Percentiles rank a stretch among this genome's conserved stretches.
Evolutionary conservation across 768 basidiomycete genomes (phyloP).

Genomic region (Boletus tomentosulus): DNA sequence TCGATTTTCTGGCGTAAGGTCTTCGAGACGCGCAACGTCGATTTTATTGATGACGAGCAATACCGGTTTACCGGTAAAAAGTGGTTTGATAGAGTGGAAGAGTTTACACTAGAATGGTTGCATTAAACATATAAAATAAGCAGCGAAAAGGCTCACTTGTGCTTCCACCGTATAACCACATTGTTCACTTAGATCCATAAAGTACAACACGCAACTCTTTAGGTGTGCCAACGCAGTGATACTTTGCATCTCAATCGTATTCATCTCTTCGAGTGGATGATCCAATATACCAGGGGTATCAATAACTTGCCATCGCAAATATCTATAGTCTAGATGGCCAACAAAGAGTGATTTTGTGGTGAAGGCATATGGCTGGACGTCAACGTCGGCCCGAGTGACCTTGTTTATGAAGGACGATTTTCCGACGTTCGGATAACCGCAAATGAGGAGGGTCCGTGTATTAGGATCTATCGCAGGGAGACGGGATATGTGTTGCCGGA

Average conservation of each 20-base stretch:
- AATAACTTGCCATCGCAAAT: conserved; percentile 99
- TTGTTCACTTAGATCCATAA: conserved; percentile 98
- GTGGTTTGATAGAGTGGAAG: conserved; percentile 98
- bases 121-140: background rate
- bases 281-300: conserved; percentile 98
- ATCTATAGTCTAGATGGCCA: conserved; percentile 98
- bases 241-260: conserved; percentile 99
- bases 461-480: conserved; percentile 97
- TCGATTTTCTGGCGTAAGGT: conserved; percentile 71
- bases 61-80: conserved; percentile 91
- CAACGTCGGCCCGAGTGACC: conserved; percentile 97
- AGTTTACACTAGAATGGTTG: conserved; percentile 73
- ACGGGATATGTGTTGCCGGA: conserved; percentile 98
- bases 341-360: conserved; percentile 98
- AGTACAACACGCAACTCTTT: conserved; percentile 91
- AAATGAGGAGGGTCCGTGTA: conserved; percentile 94
- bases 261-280: conserved; percentile 99
- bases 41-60: conserved; percentile 98
- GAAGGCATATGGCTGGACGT: conserved; percentile 99
- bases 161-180: conserved; percentile 98
- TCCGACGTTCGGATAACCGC: conserved; percentile 99
- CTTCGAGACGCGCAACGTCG: conserved; percentile 85
- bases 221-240: conserved; percentile 97
- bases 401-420: conserved; percentile 99
- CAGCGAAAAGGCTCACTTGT: conserved; percentile 52